Evolutionary conservation across 495 filamentous ascomycete genomes (phyloP).

Genomic region (Penicillium odoratum): DNA sequence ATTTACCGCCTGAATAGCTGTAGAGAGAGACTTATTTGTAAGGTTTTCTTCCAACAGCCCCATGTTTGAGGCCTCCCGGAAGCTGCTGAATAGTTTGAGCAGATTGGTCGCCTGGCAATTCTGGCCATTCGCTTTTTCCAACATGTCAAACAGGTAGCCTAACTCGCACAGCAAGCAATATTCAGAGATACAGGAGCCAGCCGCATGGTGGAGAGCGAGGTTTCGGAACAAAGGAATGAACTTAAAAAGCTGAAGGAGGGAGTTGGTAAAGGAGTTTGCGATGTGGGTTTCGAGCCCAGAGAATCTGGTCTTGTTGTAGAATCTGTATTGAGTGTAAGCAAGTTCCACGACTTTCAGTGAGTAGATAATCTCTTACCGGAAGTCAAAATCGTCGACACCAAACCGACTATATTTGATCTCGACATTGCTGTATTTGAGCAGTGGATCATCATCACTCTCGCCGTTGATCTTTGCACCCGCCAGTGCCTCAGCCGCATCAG

Average conservation of each 20-base stretch:
- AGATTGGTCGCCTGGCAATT: conserved; percentile 98
- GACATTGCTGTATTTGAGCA: conserved; percentile 81
- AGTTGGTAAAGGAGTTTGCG: conserved; percentile 91
- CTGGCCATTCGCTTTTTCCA: conserved; percentile 88
- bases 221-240: conserved; percentile 90
- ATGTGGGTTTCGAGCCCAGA: conserved; percentile 96
- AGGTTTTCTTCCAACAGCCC: conserved; percentile 83
- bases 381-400: conserved; percentile 97
- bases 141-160: conserved; percentile 96
- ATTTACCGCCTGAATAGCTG: conserved; percentile 74
- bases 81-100: conserved; percentile 79
- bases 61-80: conserved; percentile 67
- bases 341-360: not conserved
- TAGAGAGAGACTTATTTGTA: conserved; percentile 63
- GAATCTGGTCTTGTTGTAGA: conserved; percentile 86
- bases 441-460: conserved; percentile 68
- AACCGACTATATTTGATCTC: conserved; percentile 98
- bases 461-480: conserved; percentile 59
- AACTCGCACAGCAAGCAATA: conserved; percentile 89
- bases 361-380: conserved; percentile 59
- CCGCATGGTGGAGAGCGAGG: conserved; percentile 84
- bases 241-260: conserved; percentile 86
- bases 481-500: conserved; percentile 63
- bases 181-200: conserved; percentile 76
- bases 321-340: conserved; percentile 50